Conservation (phyloP, 257 asterid species). For the Leonotis leonurus region DNA sequence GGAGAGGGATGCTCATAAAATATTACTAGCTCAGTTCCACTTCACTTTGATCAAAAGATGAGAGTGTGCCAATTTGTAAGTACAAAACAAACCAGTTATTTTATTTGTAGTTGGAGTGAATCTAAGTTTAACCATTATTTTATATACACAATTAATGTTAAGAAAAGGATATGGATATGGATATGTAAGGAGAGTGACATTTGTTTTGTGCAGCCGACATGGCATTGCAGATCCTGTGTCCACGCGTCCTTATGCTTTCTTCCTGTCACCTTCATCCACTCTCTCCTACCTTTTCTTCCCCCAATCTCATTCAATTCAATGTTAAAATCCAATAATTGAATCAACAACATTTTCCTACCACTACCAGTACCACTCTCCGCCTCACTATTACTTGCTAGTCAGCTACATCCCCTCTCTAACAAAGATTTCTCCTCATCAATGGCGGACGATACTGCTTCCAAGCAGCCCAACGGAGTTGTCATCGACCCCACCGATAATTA, state of each 20-base stretch:
- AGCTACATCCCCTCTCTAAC: background rate
- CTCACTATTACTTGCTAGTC: background rate
- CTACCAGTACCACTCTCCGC: background rate
- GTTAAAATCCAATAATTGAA: background rate
- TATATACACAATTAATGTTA: too few species aligned
- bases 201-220: background rate
- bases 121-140: too few species aligned
- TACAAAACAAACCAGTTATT: too few species aligned
- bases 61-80: too few species aligned
- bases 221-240: constrained; percentile 5
- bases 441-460: constrained; percentile 30
- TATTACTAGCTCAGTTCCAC: too few species aligned
- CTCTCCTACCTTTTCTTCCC: background rate
- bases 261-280: background rate
- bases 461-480: constrained; percentile 26
- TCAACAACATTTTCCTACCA: background rate
- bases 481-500: constrained; percentile 13
- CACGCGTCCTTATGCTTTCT: background rate
- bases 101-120: too few species aligned
- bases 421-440: background rate
- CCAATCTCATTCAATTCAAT: background rate
- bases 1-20: too few species aligned
- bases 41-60: too few species aligned
- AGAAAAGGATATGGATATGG: too few species aligned
- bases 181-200: too few species aligned